Base-by-base conservation (phyloP, 768 basidiomycete species). In the Chalciporus pseudorubinellus region DNA sequence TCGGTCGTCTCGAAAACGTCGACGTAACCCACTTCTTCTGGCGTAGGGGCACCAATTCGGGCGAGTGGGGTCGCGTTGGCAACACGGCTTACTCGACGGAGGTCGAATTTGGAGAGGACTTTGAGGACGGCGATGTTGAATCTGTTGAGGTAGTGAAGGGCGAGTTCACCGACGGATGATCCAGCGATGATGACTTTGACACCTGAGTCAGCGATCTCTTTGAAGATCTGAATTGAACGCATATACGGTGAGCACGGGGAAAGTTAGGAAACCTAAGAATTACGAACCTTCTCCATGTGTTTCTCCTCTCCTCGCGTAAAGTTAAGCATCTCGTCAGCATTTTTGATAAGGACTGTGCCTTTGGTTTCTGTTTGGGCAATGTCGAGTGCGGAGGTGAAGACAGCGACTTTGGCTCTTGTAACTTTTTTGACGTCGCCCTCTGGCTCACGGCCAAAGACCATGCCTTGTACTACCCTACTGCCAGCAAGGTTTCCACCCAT, bases 351-450 rank as follows among this genome's bases (percentile, higher is more conserved):
- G 11, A 98, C 97, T 8, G 97, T 99, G 45, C 97, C 97, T 70
- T 99, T 99, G 16, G 97, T 99, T 71, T 99, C 97, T 6, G 97
- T 98, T 71, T 98, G 95, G 3, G 95, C 83, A 50, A 92, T 82
- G 66, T 98, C 97, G 53, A 99, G 77, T 1, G 90, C 87, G 55
- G 84, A 90, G 0, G 95, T 98, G 74, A 88, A 99, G 50, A 99
- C 90, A 3, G 89, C 95, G 29, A 99, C 95, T 72, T 98, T 98
- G 41, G 87, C 92, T 61, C 84, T 87, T 45, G 74, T 75, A 9
- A 82, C 85, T 63, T 92, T 92, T 74, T 93, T 94, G 50, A 97
- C 67, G 44, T 81, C 77, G 45, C 93, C 92, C 71, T 99, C 97
- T 0, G 97, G 92, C 71, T 97, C 93, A 41, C 94, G 79, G 33